Percentiles rank a stretch among this genome's conserved stretches.
Conservation (phyloP, 2,329 filamentous ascomycete species). For the Ceratocystis colombiana region DNA sequence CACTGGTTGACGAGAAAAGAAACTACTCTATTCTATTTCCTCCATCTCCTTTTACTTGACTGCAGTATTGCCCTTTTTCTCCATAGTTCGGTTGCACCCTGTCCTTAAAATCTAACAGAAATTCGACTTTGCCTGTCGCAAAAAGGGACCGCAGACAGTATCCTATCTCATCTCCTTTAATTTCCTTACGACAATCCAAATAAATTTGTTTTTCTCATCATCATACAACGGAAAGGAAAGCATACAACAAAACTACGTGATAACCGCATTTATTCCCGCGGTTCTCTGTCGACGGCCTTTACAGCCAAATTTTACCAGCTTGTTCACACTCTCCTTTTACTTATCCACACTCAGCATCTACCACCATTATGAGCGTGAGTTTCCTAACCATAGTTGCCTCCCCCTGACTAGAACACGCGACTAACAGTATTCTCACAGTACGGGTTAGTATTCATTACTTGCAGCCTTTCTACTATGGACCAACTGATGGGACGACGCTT, state of each 20-base stretch:
- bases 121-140: not conserved
- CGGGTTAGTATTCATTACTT: constrained; percentile 39
- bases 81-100: constrained; percentile 2
- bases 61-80: not conserved
- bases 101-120: constrained; percentile 3
- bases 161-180: constrained; percentile 23
- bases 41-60: constrained; percentile 6
- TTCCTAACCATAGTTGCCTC: not conserved
- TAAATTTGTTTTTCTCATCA: not conserved
- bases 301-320: not conserved
- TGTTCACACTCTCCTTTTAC: not conserved
- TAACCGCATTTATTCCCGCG: not conserved
- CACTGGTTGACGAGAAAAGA: constrained; percentile 23
- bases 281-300: not conserved
- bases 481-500: not conserved
- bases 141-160: constrained; percentile 4
- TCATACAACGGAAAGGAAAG: not conserved
- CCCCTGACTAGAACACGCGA: not conserved
- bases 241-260: constrained; percentile 4
- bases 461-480: constrained; percentile 2
- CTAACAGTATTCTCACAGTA: constrained; percentile 35
- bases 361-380: constrained; percentile 22
- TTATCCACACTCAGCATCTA: constrained; percentile 10
- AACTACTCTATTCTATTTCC: not conserved
- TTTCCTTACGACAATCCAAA: constrained; percentile 14